A percentile compares a stretch with the other conserved stretches of the same genome.
phyloP scores from a whole-genome alignment of 1,139 yeast species.

The Zygotorulaspora mrakii region DNA sequence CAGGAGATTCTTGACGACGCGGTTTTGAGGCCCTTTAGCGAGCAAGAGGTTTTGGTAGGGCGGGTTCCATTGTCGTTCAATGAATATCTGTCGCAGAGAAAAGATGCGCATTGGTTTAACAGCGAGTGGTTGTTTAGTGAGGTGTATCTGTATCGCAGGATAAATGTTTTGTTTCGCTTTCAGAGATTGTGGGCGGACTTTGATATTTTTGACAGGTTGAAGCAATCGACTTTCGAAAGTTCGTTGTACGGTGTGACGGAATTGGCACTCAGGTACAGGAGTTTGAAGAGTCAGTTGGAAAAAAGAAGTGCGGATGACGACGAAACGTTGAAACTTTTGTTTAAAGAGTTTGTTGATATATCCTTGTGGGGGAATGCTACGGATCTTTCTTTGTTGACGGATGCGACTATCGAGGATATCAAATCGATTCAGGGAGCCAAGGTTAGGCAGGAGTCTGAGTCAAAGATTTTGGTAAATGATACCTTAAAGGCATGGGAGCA shows the following conservation, averaged over 20 bases:
- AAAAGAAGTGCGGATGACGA: slow-evolving; percentile 35
- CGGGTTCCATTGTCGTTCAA: slow-evolving; percentile 52
- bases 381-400: slow-evolving; percentile 82
- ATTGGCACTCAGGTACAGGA: slow-evolving; percentile 65
- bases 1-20: slow-evolving; percentile 39
- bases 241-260: slow-evolving; percentile 79
- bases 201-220: slow-evolving; percentile 70
- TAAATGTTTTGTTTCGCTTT: slow-evolving; percentile 47
- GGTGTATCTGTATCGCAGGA: slow-evolving; percentile 71
- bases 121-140: slow-evolving; percentile 93
- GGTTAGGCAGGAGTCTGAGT: slow-evolving; percentile 77
- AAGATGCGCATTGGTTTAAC: slow-evolving; percentile 60
- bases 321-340: slow-evolving; percentile 52
- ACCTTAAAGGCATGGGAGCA: slow-evolving; percentile 62
- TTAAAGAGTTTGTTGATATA: slow-evolving; percentile 78
- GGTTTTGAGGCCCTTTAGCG: slow-evolving; percentile 42
- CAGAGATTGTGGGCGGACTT: slow-evolving; percentile 40
- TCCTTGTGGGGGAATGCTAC: slow-evolving; percentile 98
- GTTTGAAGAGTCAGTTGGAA: slow-evolving; percentile 38
- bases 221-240: slow-evolving; percentile 68
- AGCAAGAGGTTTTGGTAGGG: slow-evolving; percentile 41
- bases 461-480: slow-evolving; percentile 79
- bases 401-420: slow-evolving; percentile 80
- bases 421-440: slow-evolving; percentile 88
- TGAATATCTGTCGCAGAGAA: slow-evolving; percentile 39